A percentile compares a stretch with the other conserved stretches of the same genome.
Evolutionary conservation across 257 asterid species (phyloP).

Genomic region (Lithospermum erythrorhizon): DNA sequence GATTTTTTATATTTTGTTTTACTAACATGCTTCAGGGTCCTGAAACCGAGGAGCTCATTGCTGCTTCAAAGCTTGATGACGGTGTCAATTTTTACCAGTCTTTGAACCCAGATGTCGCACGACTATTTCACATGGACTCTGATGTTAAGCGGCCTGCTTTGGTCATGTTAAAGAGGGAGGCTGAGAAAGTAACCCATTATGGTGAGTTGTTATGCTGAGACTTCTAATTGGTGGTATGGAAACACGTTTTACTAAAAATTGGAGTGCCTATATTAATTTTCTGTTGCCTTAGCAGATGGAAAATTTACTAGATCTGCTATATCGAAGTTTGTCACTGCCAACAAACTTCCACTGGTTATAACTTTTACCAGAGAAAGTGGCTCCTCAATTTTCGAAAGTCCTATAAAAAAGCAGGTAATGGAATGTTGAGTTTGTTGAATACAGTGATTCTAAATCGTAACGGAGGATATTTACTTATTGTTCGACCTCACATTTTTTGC

Average conservation of each 20-base stretch:
- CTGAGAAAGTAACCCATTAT: slow-evolving; percentile 46
- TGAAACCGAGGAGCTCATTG: slow-evolving; percentile 57
- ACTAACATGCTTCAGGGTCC: slow-evolving; percentile 39
- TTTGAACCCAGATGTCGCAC: slow-evolving; percentile 55
- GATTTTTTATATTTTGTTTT: slow-evolving; percentile 3
- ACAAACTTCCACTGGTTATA: slow-evolving; percentile 83
- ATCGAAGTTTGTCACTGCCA: slow-evolving; percentile 64
- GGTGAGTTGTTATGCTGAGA: slow-evolving; percentile 33
- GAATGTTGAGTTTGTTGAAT: slow-evolving; percentile 4
- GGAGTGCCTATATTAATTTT: not conserved
- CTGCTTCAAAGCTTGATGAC: slow-evolving; percentile 67
- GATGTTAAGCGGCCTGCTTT: slow-evolving; percentile 50
- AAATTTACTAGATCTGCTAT: slow-evolving; percentile 50
- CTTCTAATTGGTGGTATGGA: not conserved
- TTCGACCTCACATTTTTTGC: not conserved
- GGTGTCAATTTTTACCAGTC: slow-evolving; percentile 74
- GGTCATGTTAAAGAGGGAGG: slow-evolving; percentile 63
- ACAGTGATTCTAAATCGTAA: not conserved
- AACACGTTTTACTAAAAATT: not conserved
- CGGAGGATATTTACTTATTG: not conserved
- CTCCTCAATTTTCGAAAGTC: slow-evolving; percentile 58
- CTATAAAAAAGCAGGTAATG: slow-evolving; percentile 72
- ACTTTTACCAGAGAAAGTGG: slow-evolving; percentile 71
- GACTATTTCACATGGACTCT: slow-evolving; percentile 55
- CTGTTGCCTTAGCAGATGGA: slow-evolving; percentile 41